Evolutionary conservation across 179 eudicot species (phyloP).

Genomic region (Spinacia oleracea): DNA sequence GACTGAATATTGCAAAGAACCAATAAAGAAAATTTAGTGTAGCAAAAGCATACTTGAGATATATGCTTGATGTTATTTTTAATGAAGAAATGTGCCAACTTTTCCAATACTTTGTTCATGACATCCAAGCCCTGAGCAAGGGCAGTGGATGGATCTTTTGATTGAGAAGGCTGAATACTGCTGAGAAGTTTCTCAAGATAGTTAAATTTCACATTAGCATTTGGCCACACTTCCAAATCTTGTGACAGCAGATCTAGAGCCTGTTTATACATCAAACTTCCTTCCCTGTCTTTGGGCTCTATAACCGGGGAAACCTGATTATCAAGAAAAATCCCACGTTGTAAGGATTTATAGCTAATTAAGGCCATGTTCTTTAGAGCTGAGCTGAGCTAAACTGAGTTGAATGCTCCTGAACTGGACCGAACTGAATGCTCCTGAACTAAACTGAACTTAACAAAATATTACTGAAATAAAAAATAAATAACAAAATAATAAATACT

Average conservation of each 20-base stretch:
- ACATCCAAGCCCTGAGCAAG: constrained; percentile 98
- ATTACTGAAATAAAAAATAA: no score
- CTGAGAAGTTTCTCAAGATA: constrained; percentile 95
- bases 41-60: constrained; percentile 65
- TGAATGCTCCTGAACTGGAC: no score
- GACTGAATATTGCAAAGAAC: not conserved
- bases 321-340: not conserved
- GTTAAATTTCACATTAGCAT: constrained; percentile 98
- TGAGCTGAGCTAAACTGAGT: no score
- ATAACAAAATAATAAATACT: no score
- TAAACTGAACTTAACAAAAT: no score
- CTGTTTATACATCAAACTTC: constrained; percentile 94
- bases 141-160: constrained; percentile 98
- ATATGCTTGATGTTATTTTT: constrained; percentile 91
- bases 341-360: not conserved
- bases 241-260: constrained; percentile 91
- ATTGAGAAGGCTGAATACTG: constrained; percentile 88
- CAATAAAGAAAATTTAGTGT: not conserved
- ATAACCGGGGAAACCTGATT: constrained; percentile 89
- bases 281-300: constrained; percentile 99
- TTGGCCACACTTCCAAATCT: constrained; percentile 99
- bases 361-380: no score
- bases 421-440: no score
- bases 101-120: constrained; percentile 97
- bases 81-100: constrained; percentile 95